Evolutionary conservation across 805 yeast genomes (phyloP), one percentile per base, ranked within the genome.

Genomic region (Wickerhamomyces xylosicus): DNA sequence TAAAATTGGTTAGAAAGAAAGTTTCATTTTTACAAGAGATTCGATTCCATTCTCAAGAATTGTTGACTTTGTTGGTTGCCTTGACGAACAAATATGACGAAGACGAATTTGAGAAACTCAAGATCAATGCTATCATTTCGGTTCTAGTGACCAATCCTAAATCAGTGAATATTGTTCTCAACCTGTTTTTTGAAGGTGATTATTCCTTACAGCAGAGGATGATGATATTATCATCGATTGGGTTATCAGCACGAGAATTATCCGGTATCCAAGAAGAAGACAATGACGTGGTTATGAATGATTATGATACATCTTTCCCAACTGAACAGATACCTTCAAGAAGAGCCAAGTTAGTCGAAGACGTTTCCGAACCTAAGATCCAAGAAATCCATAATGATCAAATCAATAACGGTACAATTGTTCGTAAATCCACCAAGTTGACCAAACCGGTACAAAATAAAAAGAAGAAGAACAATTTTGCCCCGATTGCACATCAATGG

Each of bases 131-230:
- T 13, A 49, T 87, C 53, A 72, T 80, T 6, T 75, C 92, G 2
- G 64, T 85, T 1, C 61, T 84, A 15, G 77, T 72, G 1, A 63
- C 77, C 0, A 66, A 66, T 36, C 76, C 85, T 0, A 52, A 61
- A 1, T 64, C 68, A 20, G 53, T 78, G 0, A 46, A 58, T 0
- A 50, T 55, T 9, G 48, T 59, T 6, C 49, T 72, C 32, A 53
- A 63, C 20, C 55, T 79, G 15, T 61, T 87, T 15, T 62, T 74
- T 28, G 65, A 70, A 0, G 87, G 89, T 0, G 98, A 90, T 51
- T 75, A 81, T 44, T 85, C 95, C 0, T 56, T 92, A 16, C 92
- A 83, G 44, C 89, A 80, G 43, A 59, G 97, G 36, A 66, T 89
- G 60, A 61, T 73, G 21, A 64, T 89, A 8, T 57, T 92, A 16